Conservation (phyloP, 164 flowering plant genomes). For the Saururus chinensis region DNA sequence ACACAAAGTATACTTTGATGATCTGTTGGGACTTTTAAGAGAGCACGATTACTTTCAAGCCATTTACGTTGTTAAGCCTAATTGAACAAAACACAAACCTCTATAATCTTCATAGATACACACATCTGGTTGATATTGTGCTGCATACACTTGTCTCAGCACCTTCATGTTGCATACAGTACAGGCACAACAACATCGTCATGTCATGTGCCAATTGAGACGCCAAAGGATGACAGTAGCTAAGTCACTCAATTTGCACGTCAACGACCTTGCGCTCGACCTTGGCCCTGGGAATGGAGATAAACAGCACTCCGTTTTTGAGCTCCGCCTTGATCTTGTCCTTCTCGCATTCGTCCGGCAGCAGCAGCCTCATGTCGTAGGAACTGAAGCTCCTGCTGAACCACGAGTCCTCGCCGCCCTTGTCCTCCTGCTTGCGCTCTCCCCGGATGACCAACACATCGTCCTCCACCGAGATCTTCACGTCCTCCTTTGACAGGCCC, state of each 20-base stretch:
- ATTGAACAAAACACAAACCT: neutral
- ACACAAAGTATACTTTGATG: too few relatives aligned
- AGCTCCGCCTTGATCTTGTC: slow-evolving; percentile 77
- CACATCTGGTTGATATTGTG: too few relatives aligned
- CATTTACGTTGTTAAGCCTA: too few relatives aligned
- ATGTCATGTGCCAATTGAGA: neutral
- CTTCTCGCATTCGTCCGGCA: slow-evolving; percentile 42
- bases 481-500: slow-evolving; percentile 35
- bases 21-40: too few relatives aligned
- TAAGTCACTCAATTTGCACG: slow-evolving; percentile 39
- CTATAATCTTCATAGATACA: neutral
- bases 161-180: neutral
- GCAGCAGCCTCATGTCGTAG: slow-evolving; percentile 43
- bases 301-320: slow-evolving; percentile 39
- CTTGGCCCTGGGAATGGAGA: slow-evolving; percentile 51
- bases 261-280: slow-evolving; percentile 61
- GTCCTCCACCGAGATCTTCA: slow-evolving; percentile 57
- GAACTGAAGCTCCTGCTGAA: slow-evolving; percentile 27
- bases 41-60: too few relatives aligned
- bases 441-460: slow-evolving; percentile 55
- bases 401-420: slow-evolving; percentile 29
- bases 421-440: slow-evolving; percentile 28
- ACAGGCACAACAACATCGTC: neutral
- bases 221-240: neutral
- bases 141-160: too few relatives aligned